Conservation (phyloP, 139 green algal species). For the Closterium sp. region DNA sequence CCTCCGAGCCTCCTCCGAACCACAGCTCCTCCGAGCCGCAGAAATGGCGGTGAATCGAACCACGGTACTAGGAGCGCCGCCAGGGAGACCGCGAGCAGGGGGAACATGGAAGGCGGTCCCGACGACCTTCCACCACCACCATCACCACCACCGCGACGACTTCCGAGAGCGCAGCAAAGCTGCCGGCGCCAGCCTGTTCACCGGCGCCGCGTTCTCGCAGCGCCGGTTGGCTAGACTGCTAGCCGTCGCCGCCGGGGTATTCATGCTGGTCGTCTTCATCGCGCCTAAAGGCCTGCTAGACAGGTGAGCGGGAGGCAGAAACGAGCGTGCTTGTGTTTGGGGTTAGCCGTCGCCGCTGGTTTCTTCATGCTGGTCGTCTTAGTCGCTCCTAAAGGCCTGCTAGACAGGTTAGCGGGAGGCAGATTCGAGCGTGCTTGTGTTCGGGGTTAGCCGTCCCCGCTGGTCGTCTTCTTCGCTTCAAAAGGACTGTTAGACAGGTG, state of each 20-base stretch:
- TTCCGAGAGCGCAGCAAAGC: background rate
- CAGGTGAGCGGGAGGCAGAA: background rate
- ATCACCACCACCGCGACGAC: background rate
- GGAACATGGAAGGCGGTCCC: background rate
- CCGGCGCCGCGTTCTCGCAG: background rate
- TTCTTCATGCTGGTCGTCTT: background rate
- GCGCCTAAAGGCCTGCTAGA: background rate
- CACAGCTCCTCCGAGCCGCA: background rate
- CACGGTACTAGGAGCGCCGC: background rate
- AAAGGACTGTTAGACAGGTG: background rate
- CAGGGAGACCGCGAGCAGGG: background rate
- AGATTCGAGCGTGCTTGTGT: too few species aligned
- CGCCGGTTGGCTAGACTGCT: background rate
- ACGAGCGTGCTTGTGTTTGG: too few species aligned
- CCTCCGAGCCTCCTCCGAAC: too few species aligned
- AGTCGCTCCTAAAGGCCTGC: background rate
- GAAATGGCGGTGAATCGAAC: background rate
- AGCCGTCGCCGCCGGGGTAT: background rate
- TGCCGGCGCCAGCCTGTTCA: background rate
- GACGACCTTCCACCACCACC: background rate
- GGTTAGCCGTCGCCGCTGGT: background rate
- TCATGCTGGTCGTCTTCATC: background rate
- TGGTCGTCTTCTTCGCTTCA: background rate
- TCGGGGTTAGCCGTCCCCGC: background rate
- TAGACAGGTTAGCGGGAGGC: background rate